Evolutionary conservation across 1,284 basidiomycete species (phyloP), one percentile per base, ranked within the genome.

Genomic region (Caloboletus inedulis): DNA sequence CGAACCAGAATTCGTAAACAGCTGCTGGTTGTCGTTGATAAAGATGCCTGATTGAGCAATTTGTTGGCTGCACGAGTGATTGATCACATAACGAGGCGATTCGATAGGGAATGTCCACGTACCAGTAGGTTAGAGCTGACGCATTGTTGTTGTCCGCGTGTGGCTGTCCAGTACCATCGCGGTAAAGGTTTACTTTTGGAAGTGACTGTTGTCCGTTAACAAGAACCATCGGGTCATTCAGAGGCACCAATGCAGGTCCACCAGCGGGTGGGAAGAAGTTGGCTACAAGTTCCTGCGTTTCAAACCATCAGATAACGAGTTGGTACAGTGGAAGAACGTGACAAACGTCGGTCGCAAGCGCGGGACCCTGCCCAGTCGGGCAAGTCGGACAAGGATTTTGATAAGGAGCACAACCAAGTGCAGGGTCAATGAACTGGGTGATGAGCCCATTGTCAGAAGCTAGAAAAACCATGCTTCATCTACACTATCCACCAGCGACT

Each of bases 221-320:
- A 10, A 65, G 54, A 7, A 62, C 62, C 61, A 68, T 65, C 30
- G 65, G 63, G 25, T 63, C 56, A 16, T 62, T 63, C 33, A 63
- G 37, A 12, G 62, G 63, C 7, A 67, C 49, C 36, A 63, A 40
- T 4, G 62, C 62, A 16, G 62, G 61, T 27, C 55, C 65, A 47
- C 61, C 34, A 30, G 46, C 61, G 3, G 65, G 62, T n/a, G 65
- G 65, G 48, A 60, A 65, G 34, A 57, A 65, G 30, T 44, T 47
- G 13, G 63, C 63, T 5, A 55, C 12, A 36, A 63, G 62, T 45
- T 63, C 62, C 62, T 67, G 41, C 9, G 29, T 47, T 30, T 27
- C 19, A 4, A 29, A 39, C n/a, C 5, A 18, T 56, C 6, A 48
- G 23, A 6, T 33, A 30, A 18, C 3, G 16, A 29, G 21, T 18